These are phyloP conservation scores for Antitrichia curtipendula DNA, from an alignment of 225 moss, liverwort and hornwort species.

Conservation along the genomic window DNA sequence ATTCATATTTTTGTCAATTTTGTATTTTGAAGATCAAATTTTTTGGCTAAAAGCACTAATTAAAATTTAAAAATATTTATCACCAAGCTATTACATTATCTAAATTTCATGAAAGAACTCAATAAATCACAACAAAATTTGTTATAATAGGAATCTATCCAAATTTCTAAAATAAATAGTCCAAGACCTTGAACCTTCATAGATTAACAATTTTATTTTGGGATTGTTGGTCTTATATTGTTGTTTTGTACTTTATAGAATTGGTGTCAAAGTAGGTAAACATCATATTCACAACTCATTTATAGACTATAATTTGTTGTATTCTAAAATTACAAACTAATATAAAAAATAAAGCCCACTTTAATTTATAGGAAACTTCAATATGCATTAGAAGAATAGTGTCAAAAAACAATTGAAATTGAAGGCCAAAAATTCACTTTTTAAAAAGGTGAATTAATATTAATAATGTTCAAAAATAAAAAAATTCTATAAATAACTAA, in stretches of 20 bases:
- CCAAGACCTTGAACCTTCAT: not conserved
- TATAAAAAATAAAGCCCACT: not conserved
- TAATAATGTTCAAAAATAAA: not conserved
- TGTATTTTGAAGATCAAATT: not conserved
- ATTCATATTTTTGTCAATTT: not conserved
- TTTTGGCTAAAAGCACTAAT: not conserved
- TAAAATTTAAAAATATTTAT: not conserved
- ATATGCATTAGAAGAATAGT: not conserved
- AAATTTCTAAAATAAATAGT: too few relatives aligned
- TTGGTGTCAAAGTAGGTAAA: too few relatives aligned
- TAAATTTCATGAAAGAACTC: not conserved
- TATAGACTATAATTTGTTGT: not conserved
- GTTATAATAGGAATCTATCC: not conserved
- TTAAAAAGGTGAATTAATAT: not conserved
- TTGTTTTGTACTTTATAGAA: not conserved
- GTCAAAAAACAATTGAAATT: not conserved
- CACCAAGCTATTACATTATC: not conserved
- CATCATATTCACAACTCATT: not conserved
- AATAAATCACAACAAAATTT: not conserved
- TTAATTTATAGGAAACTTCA: not conserved
- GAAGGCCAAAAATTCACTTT: not conserved
- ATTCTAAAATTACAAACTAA: not conserved
- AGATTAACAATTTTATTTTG: not conserved
- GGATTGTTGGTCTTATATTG: not conserved
- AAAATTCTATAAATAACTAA: not conserved